Evolutionary conservation across 805 yeast species (phyloP).

Genomic region (Wickerhamiella allomyrinae): DNA sequence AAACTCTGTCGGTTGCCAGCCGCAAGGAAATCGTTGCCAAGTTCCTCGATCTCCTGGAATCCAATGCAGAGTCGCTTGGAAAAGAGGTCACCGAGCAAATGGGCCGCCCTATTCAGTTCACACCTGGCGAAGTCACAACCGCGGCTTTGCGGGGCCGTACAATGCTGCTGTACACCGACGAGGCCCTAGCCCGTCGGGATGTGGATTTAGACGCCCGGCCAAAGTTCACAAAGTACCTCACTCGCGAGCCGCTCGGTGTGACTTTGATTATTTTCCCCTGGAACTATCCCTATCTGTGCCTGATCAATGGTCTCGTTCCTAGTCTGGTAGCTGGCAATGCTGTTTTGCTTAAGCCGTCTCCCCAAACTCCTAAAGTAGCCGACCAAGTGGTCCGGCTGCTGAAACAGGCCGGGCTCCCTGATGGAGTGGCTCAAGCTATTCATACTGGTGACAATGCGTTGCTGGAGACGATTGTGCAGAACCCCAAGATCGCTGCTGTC

Average conservation of each 20-base stretch:
- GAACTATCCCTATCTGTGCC: conserved; percentile 84
- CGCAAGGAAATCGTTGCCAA: conserved; percentile 18
- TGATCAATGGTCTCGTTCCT: conserved; percentile 80
- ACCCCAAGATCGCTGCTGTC: conserved; percentile 58
- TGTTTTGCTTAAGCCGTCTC: conserved; percentile 74
- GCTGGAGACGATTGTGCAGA: conserved; percentile 53
- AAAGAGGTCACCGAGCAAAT: conserved; percentile 22
- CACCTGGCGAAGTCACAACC: conserved; percentile 22
- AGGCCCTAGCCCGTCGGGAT: conserved; percentile 21
- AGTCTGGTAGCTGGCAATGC: conserved; percentile 79
- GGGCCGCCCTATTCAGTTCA: conserved; percentile 25
- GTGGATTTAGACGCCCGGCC: conserved; percentile 18
- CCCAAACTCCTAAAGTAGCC: conserved; percentile 75
- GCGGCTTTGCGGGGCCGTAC: conserved; percentile 20
- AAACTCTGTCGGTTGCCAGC: conserved; percentile 12
- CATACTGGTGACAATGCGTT: conserved; percentile 59
- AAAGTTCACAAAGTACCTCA: conserved; percentile 22
- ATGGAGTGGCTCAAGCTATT: conserved; percentile 66
- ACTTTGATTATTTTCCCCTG: conserved; percentile 85
- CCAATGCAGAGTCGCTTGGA: conserved; percentile 18
- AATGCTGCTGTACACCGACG: conserved; percentile 21
- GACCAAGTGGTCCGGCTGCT: conserved; percentile 49
- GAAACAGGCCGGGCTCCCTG: conserved; percentile 67
- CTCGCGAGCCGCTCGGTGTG: conserved; percentile 73
- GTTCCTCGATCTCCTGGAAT: conserved; percentile 17